Percentiles rank a stretch among this genome's conserved stretches.
Conservation (phyloP, 331 rosid genomes). For the Pyracantha coccinea region DNA sequence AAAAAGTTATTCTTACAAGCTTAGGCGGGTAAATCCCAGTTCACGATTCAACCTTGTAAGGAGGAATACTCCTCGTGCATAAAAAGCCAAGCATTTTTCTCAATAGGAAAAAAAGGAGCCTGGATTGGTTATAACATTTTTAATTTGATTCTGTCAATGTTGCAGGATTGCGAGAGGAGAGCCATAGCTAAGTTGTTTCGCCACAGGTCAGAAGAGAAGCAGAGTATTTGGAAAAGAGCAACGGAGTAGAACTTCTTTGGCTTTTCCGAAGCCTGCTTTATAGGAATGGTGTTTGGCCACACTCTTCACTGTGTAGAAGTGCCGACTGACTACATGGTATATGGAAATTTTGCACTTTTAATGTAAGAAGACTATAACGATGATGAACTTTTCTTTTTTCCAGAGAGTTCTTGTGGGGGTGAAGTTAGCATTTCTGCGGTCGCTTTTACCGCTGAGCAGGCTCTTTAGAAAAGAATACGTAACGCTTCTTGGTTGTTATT, state of each 20-base stretch:
- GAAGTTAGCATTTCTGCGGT: not conserved
- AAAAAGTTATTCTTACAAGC: not conserved
- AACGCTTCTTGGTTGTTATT: conserved; percentile 3
- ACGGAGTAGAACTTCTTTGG: conserved; percentile 16
- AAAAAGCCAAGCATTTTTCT: not conserved
- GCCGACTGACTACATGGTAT: not conserved
- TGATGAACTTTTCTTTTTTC: not conserved
- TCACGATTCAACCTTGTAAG: not conserved
- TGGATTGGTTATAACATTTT: conserved; percentile 7
- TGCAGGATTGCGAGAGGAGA: conserved; percentile 93
- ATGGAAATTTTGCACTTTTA: not conserved
- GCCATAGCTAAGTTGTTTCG: conserved; percentile 82
- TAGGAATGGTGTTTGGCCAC: not conserved
- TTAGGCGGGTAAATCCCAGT: not conserved
- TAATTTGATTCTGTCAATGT: conserved; percentile 3
- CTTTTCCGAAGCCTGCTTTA: not conserved
- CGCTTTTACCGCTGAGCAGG: conserved; percentile 1
- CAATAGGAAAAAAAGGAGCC: not conserved
- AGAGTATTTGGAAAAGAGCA: conserved; percentile 11
- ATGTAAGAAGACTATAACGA: not conserved
- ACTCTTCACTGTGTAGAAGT: not conserved
- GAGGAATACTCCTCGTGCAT: not conserved
- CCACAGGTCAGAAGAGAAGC: conserved; percentile 76
- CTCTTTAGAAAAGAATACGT: conserved; percentile 8
- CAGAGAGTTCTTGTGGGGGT: not conserved